These are phyloP conservation scores for Fusarium acutatum DNA, from an alignment of 2,329 filamentous ascomycete species.

Conservation along the genomic window DNA sequence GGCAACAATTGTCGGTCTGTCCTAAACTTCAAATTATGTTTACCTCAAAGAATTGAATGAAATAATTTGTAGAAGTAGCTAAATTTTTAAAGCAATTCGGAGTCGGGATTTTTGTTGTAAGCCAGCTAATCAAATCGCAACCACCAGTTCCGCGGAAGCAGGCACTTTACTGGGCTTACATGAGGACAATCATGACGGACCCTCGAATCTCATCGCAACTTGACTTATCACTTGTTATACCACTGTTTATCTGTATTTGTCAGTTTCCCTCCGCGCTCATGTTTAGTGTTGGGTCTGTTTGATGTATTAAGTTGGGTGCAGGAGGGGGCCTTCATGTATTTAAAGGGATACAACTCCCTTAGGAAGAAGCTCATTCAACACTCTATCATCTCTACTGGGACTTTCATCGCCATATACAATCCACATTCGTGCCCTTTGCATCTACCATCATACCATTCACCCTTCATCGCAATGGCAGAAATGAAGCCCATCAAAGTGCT, in stretches of 20 bases:
- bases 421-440: background rate
- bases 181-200: background rate
- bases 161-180: background rate
- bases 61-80: background rate
- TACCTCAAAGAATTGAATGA: rapidly evolving
- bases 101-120: background rate
- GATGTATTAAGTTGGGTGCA: background rate
- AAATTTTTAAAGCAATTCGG: background rate
- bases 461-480: background rate
- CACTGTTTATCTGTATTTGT: rapidly evolving
- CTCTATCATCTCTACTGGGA: too few relatives aligned
- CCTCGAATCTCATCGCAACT: background rate
- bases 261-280: background rate
- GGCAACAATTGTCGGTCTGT: background rate
- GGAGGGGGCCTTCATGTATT: background rate
- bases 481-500: background rate
- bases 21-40: rapidly evolving
- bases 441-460: rapidly evolving
- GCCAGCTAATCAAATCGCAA: background rate
- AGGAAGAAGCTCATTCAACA: rapidly evolving
- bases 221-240: background rate
- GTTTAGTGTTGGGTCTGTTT: rapidly evolving
- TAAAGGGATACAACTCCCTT: rapidly evolving
- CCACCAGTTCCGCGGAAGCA: background rate
- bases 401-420: rapidly evolving